Evolutionary conservation across 2,329 filamentous ascomycete species (phyloP), one percentile per base, ranked within the genome.

Genomic region (Curvularia sp.): DNA sequence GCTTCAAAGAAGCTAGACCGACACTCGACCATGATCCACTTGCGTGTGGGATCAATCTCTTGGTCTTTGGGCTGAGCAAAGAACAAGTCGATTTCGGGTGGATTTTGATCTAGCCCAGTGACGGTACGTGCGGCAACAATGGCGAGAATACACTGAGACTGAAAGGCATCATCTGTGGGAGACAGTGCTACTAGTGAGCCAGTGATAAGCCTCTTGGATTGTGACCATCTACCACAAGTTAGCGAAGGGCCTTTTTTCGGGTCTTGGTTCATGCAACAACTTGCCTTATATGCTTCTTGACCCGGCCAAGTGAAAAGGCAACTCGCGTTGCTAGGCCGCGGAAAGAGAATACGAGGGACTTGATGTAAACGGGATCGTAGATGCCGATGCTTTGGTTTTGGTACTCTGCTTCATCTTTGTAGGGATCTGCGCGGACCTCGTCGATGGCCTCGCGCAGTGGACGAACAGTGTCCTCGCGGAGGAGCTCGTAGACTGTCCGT

Each of bases 21-120:
- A 1, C 89, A 84, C 70, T 97, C 92, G 0, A 97, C 79, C 91
- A 97, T 96, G 10, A 93, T 76, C 74, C 88, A 88, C 66, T 90
- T 87, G 33, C 84, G 75, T 15, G 84, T 83, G 0, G 92, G 87
- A 67, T 97, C 89, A 49, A 96, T 81, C 20, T 86, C 80, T 0
- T 88, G 79, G 24, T 93, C 85, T 2, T 85, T 78, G 0, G 81
- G 68, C 7, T 83, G 76, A 0, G 85, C 84, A 79, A 92, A 93
- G 69, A 89, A 89, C 0, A 97, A 79, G 64, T 97, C 92, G 15
- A 97, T 84, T 33, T 88, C 84, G 0, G 91, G 89, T 0, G 90
- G 88, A 43, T 86, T 85, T 31, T 86, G 81, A 39, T 89, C 83
- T 0, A 96, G 77, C 0, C 85, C 86, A 1, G 81, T 77, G 3